Conservation (phyloP, 2,329 filamentous ascomycete genomes). For the Ilyonectria sp. region DNA sequence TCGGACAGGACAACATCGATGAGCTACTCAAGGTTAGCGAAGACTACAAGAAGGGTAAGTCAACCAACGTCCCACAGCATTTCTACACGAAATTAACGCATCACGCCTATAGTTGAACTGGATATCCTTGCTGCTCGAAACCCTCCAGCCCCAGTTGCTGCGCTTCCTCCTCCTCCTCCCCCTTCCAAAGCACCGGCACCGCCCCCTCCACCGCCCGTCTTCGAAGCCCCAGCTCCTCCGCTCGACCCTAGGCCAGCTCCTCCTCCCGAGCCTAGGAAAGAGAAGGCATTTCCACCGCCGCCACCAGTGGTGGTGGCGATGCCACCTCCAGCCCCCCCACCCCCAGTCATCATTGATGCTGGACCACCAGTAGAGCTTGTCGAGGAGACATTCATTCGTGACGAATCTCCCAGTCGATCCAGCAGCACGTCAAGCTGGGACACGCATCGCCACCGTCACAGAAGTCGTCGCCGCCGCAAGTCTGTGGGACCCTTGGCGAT, state of each 20-base stretch:
- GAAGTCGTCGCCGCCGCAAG: conserved; percentile 48
- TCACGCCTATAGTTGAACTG: conserved; percentile 25
- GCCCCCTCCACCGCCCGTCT: conserved; percentile 48
- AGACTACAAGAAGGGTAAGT: conserved; percentile 76
- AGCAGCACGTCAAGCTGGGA: conserved; percentile 55
- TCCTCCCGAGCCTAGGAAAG: conserved; percentile 7
- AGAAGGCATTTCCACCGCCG: conserved; percentile 24
- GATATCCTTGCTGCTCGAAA: conserved; percentile 36
- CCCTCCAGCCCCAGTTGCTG: conserved; percentile 41
- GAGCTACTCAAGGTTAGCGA: conserved; percentile 88
- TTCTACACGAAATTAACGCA: conserved; percentile 13
- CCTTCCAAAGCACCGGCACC: conserved; percentile 56
- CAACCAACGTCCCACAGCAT: neutral
- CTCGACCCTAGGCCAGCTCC: conserved; percentile 31
- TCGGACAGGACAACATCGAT: conserved; percentile 93
- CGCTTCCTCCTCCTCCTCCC: conserved; percentile 54
- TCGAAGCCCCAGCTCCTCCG: conserved; percentile 45
- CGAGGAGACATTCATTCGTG: conserved; percentile 64
- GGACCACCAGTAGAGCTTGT: conserved; percentile 56
- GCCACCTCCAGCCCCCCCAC: conserved; percentile 41
- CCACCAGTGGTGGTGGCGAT: conserved; percentile 25
- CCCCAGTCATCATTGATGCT: conserved; percentile 52
- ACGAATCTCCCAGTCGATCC: conserved; percentile 63
- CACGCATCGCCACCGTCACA: conserved; percentile 46
- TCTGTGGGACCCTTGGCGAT: conserved; percentile 54